phyloP scores from a whole-genome alignment of 345 rosid species.

The Ailanthus altissimus region DNA sequence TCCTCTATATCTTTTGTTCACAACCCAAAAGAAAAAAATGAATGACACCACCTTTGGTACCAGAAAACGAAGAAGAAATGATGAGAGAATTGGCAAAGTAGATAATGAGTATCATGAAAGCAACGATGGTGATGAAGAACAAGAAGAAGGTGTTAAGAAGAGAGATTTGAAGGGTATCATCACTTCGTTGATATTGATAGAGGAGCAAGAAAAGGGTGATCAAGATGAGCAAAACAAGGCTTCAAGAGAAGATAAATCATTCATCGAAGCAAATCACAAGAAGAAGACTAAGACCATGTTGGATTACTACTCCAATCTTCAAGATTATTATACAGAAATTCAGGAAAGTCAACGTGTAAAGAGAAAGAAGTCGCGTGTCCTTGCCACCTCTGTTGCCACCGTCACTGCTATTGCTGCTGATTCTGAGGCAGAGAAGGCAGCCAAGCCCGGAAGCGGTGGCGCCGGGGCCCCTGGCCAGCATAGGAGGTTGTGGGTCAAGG shows the following conservation, averaged over 20 bases:
- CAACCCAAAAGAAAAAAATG: not conserved
- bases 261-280: conserved; percentile 45
- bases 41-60: not conserved
- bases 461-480: conserved; percentile 48
- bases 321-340: conserved; percentile 39
- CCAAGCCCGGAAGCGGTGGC: conserved; percentile 25
- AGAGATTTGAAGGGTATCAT: conserved; percentile 50
- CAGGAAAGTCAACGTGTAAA: conserved; percentile 43
- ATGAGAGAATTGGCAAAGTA: conserved; percentile 14
- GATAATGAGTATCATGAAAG: conserved; percentile 33
- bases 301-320: conserved; percentile 39
- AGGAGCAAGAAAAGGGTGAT: conserved; percentile 60
- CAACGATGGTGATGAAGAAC: conserved; percentile 17
- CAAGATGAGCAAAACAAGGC: conserved; percentile 39
- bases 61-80: conserved; percentile 22
- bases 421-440: conserved; percentile 19
- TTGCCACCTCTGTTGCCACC: conserved; percentile 37
- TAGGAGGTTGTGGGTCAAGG: conserved; percentile 88
- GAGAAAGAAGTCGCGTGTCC: conserved; percentile 58
- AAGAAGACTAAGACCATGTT: conserved; percentile 34
- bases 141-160: conserved; percentile 23
- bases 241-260: conserved; percentile 41
- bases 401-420: conserved; percentile 30
- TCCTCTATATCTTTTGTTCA: no score
- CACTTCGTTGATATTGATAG: conserved; percentile 50